These are phyloP conservation scores for Salix purpurea DNA, from an alignment of 345 rosid genomes.

Conservation along the genomic window DNA sequence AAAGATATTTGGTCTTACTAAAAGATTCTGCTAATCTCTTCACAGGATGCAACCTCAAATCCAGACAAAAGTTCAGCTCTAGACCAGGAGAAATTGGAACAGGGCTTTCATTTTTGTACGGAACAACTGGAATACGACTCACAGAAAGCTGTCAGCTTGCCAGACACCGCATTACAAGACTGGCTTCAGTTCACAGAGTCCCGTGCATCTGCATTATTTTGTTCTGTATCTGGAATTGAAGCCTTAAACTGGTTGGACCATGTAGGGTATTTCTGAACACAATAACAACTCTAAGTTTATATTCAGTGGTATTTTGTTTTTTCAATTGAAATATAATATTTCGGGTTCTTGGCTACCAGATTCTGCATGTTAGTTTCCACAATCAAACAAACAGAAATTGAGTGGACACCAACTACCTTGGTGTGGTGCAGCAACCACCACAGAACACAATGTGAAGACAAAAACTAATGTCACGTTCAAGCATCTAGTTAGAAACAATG, in stretches of 20 bases:
- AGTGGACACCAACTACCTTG: not conserved
- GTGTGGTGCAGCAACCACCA: not conserved
- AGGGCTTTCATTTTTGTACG: not conserved
- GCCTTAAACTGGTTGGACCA: not conserved
- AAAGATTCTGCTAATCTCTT: not conserved
- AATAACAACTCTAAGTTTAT: too few species aligned
- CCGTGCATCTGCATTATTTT: not conserved
- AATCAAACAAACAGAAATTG: not conserved
- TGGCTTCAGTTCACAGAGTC: not conserved
- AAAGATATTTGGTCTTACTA: not conserved
- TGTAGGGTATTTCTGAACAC: not conserved
- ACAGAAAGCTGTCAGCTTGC: not conserved
- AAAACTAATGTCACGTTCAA: not conserved
- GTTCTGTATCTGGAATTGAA: not conserved
- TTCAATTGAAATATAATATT: too few species aligned
- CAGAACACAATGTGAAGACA: not conserved
- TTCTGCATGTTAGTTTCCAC: not conserved
- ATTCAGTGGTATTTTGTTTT: too few species aligned
- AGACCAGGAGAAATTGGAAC: not conserved
- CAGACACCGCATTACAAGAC: not conserved
- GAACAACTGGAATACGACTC: not conserved
- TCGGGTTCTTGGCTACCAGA: not conserved
- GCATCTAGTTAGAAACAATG: not conserved
- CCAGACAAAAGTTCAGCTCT: not conserved
- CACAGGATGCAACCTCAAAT: not conserved